A percentile compares a stretch with the other conserved stretches of the same genome.
phyloP scores from a whole-genome alignment of 176 grass and related monocot genomes.

The Lolium multiflorum region DNA sequence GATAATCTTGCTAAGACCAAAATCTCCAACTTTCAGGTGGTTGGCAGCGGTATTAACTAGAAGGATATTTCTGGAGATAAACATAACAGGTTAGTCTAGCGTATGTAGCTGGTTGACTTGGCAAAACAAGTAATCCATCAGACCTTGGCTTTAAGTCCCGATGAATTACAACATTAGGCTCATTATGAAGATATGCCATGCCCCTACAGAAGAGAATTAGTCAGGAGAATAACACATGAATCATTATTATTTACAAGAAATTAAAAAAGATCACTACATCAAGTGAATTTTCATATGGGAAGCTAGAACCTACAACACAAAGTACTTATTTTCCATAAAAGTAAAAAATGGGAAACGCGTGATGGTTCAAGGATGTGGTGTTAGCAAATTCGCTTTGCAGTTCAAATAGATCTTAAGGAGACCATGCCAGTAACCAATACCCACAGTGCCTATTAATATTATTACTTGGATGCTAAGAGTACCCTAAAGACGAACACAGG shows the following conservation, averaged over 20 bases:
- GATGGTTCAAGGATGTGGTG: background rate
- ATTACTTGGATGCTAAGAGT: slow-evolving; percentile 17
- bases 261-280: slow-evolving; percentile 8
- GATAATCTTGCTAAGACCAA: slow-evolving; percentile 97
- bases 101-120: slow-evolving; percentile 19
- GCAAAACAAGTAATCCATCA: slow-evolving; percentile 32
- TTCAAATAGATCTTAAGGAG: slow-evolving; percentile 13
- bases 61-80: slow-evolving; percentile 88
- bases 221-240: slow-evolving; percentile 21
- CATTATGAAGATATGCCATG: slow-evolving; percentile 99
- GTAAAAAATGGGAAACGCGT: too few relatives aligned
- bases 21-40: slow-evolving; percentile 98
- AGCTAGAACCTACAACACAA: background rate
- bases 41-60: slow-evolving; percentile 92
- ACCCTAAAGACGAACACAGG: background rate
- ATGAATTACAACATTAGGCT: slow-evolving; percentile 98
- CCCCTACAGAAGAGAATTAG: slow-evolving; percentile 61
- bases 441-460: background rate
- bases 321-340: background rate
- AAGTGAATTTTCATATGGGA: background rate
- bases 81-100: slow-evolving; percentile 40
- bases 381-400: background rate
- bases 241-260: background rate
- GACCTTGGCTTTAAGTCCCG: slow-evolving; percentile 97
- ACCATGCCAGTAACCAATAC: slow-evolving; percentile 5